Conservation (phyloP, 164 flowering plant species). For the Nymphaea colorata region DNA sequence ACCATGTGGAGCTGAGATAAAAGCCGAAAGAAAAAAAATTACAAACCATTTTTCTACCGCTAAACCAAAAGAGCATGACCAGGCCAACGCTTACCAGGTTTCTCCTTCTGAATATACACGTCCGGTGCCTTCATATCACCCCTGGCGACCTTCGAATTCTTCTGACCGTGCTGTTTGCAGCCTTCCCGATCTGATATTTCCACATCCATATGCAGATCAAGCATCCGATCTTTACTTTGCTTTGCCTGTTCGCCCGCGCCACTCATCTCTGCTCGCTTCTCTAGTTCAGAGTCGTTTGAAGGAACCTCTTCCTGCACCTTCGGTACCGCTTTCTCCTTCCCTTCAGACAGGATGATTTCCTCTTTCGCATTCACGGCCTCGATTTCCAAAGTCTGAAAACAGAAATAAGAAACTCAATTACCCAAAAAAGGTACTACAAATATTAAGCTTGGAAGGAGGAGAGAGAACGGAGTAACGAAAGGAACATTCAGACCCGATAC, state of each 20-base stretch:
- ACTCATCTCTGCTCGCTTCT: background rate
- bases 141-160: conserved; percentile 11
- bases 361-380: conserved; percentile 22
- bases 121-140: conserved; percentile 14
- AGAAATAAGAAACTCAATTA: background rate
- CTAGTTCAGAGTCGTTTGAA: conserved; percentile 18
- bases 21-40: background rate
- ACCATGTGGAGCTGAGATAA: background rate
- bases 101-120: conserved; percentile 18
- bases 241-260: conserved; percentile 12
- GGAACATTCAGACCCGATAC: background rate
- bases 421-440: background rate
- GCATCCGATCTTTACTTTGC: conserved; percentile 24
- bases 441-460: background rate
- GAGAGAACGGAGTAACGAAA: background rate
- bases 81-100: conserved; percentile 28
- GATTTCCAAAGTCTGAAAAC: conserved; percentile 19
- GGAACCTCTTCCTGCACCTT: conserved; percentile 14
- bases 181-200: conserved; percentile 34
- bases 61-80: background rate
- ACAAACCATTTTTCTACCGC: background rate
- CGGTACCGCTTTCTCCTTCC: conserved; percentile 11
- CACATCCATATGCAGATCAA: conserved; percentile 48
- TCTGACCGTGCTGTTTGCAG: conserved; percentile 8
- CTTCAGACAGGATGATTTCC: conserved; percentile 1